Evolutionary conservation across 2,329 filamentous ascomycete species (phyloP).

Genomic region (Fusarium robinianum): DNA sequence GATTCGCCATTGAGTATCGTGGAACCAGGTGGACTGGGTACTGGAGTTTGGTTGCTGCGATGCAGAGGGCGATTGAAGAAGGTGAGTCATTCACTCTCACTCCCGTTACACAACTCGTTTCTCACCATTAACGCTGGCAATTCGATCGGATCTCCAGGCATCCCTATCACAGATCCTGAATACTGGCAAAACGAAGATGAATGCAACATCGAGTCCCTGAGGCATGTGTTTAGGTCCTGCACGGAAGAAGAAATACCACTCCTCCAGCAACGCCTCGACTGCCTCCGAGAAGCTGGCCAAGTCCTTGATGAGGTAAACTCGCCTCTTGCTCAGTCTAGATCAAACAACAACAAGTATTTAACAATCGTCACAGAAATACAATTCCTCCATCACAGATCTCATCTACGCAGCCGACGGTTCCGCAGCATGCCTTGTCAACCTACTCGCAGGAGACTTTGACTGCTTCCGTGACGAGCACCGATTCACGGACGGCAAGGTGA

Average conservation of each 20-base stretch:
- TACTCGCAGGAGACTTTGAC: slow-evolving; percentile 78
- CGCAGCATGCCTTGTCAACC: slow-evolving; percentile 82
- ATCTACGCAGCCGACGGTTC: slow-evolving; percentile 76
- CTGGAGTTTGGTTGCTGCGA: slow-evolving; percentile 85
- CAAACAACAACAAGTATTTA: not conserved
- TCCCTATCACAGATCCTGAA: slow-evolving; percentile 84
- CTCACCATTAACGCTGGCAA: slow-evolving; percentile 5
- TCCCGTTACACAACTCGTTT: slow-evolving; percentile 1
- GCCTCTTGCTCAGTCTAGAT: not conserved
- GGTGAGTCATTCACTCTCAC: slow-evolving; percentile 47
- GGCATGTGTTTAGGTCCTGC: slow-evolving; percentile 80
- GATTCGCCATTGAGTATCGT: slow-evolving; percentile 82
- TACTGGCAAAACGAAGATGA: slow-evolving; percentile 82
- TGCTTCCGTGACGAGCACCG: slow-evolving; percentile 83
- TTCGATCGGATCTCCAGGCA: slow-evolving; percentile 53
- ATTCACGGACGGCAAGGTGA: slow-evolving; percentile 72
- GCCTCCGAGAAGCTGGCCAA: slow-evolving; percentile 80
- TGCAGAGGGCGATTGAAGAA: slow-evolving; percentile 89
- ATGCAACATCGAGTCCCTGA: slow-evolving; percentile 74
- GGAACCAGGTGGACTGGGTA: slow-evolving; percentile 90
- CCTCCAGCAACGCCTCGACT: slow-evolving; percentile 74
- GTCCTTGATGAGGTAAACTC: slow-evolving; percentile 73
- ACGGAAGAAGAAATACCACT: slow-evolving; percentile 88
- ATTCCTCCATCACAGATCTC: slow-evolving; percentile 73
- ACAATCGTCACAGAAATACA: slow-evolving; percentile 63